Evolutionary conservation across 1,284 basidiomycete genomes (phyloP).

Genomic region (Hypsizygus ulmarius): DNA sequence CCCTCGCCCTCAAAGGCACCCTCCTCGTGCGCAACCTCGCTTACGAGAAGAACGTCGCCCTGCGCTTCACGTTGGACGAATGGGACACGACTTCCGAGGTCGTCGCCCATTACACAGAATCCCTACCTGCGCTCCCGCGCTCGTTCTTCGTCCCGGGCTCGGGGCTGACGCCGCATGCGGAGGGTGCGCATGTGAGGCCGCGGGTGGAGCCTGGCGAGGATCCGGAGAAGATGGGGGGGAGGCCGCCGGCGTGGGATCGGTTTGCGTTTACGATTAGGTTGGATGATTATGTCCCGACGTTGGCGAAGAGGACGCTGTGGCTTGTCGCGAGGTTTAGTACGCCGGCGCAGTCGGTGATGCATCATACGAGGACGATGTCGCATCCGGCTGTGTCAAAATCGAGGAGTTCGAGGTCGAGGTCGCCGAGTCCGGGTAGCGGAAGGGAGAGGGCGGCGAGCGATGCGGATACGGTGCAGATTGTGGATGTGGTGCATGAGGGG

Average conservation of each 20-base stretch:
- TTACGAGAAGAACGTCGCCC: conserved; percentile 84
- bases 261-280: conserved; percentile 67
- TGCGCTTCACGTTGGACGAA: conserved; percentile 90
- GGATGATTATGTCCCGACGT: conserved; percentile 67
- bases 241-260: conserved; percentile 46
- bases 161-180: conserved; percentile 27
- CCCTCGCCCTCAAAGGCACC: conserved; percentile 53
- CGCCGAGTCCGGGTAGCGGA: conserved; percentile 13
- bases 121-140: conserved; percentile 41
- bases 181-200: neutral
- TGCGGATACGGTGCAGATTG: conserved; percentile 18
- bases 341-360: conserved; percentile 17
- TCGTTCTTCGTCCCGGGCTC: conserved; percentile 22
- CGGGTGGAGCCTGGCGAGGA: neutral
- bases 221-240: neutral
- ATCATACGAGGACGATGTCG: neutral
- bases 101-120: conserved; percentile 18
- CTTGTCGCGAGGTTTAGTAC: conserved; percentile 59
- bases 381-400: too few relatives aligned
- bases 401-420: too few relatives aligned
- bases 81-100: conserved; percentile 95
- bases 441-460: conserved; percentile 30
- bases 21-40: conserved; percentile 82
- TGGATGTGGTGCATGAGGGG: too few relatives aligned
- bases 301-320: conserved; percentile 65